These are phyloP conservation scores for Puccinia sorghi DNA, from an alignment of 1,284 basidiomycete species.

Conservation along the genomic window DNA sequence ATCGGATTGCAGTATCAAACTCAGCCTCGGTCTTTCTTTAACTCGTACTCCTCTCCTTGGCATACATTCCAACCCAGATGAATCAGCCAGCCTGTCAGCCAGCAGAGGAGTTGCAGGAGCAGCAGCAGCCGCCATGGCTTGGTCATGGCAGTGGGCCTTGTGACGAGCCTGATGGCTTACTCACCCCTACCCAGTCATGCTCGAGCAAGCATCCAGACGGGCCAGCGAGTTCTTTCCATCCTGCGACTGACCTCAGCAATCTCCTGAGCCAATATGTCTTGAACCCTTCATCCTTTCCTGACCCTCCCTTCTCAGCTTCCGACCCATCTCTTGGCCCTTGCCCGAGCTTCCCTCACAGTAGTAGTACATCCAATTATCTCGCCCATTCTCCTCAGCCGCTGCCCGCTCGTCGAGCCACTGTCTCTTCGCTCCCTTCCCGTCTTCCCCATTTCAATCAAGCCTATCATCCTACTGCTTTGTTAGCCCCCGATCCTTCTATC, in stretches of 20 bases:
- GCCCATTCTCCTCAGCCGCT: neutral
- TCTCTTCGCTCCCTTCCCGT: constrained; percentile 20
- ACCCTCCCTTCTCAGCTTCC: neutral
- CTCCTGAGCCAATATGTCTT: constrained; percentile 1
- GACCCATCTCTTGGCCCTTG: neutral
- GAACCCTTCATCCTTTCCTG: neutral
- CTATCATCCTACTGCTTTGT: neutral
- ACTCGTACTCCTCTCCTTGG: neutral
- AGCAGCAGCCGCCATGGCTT: neutral
- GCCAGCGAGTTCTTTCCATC: constrained; percentile 2
- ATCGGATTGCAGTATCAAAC: neutral
- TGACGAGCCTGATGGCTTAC: constrained; percentile 7
- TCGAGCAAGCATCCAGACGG: neutral
- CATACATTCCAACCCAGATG: neutral
- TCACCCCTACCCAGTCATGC: neutral
- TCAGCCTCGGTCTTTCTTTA: neutral
- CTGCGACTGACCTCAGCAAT: constrained; percentile 7
- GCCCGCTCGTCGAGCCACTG: constrained; percentile 27
- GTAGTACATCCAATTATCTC: neutral
- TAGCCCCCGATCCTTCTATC: no score
- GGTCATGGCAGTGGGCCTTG: constrained; percentile 15
- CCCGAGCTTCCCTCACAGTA: neutral
- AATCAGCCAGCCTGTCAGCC: constrained; percentile 6
- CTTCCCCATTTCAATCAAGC: neutral
- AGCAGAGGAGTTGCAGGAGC: neutral